Base-by-base conservation (phyloP, 345 rosid genomes). In the Eucalyptus marginata region DNA sequence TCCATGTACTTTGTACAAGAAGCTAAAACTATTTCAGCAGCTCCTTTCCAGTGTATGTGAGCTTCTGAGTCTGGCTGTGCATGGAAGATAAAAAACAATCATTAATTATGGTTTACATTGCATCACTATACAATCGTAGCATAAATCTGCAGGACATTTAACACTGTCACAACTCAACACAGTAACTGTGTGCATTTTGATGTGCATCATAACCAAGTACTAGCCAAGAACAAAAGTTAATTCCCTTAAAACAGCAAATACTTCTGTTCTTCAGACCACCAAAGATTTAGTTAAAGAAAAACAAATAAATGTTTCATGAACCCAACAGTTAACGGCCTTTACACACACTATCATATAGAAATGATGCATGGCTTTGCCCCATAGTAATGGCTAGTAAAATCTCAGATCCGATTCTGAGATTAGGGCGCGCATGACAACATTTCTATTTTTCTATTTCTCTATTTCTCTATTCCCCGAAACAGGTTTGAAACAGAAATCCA, bases 31-130 rank as follows among this genome's bases (percentile, higher is more conserved):
- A 98, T 96, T 94, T 98, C 99, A 33, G 99, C 99, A 84, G 99
- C 99, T 24, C 99, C 99, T 93, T 98, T 98, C 99, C 99, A 98
- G 90, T 98, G 96, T 93, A 98, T 93, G 88, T 89, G 96, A 89
- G 96, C 96, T 90, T 93, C 88, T 36, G 94, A 94, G 91, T 95
- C 94, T 44, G 93, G 89, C 99, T 97, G 93, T 89, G 40, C 62
- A 64, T 20, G 40, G 40, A 36, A 36, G 40, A 36, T 36, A 36
- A 40, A 49, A 24, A 1, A 3, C 8, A 76, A 76, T 40, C 46
- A 76, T 36, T 76, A 36, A 76, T 10, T 10, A 76, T 76, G 47
- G 29, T 20, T 76, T 20, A 76, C 47, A 10, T 33, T 5, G 7
- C 47, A 36, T 76, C 47, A 76, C 83, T 2, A 36, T 20, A 10